A percentile compares a stretch with the other conserved stretches of the same genome.
phyloP scores from a whole-genome alignment of 2,329 filamentous ascomycete genomes.

The Aspergillus flavus region DNA sequence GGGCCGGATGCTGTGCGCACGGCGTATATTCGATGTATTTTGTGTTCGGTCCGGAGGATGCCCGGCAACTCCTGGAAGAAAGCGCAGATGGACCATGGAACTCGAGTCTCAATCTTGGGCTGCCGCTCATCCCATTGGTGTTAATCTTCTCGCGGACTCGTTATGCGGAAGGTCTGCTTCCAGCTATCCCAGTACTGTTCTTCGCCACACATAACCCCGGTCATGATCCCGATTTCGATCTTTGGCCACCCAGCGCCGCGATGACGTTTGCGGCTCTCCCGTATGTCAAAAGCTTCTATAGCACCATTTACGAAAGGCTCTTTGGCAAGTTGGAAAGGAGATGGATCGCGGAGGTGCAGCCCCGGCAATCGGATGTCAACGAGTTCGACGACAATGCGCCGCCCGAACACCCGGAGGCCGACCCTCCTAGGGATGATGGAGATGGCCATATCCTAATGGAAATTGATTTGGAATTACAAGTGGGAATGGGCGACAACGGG shows the following conservation, averaged over 20 bases:
- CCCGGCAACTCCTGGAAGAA: slow-evolving; percentile 54
- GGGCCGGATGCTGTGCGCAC: slow-evolving; percentile 57
- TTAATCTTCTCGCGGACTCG: slow-evolving; percentile 69
- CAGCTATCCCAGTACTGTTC: slow-evolving; percentile 62
- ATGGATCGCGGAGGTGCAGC: slow-evolving; percentile 66
- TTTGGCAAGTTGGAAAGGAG: slow-evolving; percentile 60
- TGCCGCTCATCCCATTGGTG: slow-evolving; percentile 69
- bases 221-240: slow-evolving; percentile 53
- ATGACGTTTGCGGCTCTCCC: slow-evolving; percentile 68
- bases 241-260: slow-evolving; percentile 68
- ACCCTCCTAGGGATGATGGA: slow-evolving; percentile 27
- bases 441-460: slow-evolving; percentile 52
- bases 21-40: slow-evolving; percentile 66
- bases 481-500: slow-evolving; percentile 19
- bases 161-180: slow-evolving; percentile 65
- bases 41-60: slow-evolving; percentile 67
- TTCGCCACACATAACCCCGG: slow-evolving; percentile 51
- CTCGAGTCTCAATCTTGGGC: slow-evolving; percentile 59
- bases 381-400: slow-evolving; percentile 37
- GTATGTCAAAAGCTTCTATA: slow-evolving; percentile 66
- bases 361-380: slow-evolving; percentile 50
- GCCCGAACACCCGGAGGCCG: slow-evolving; percentile 37
- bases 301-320: slow-evolving; percentile 61
- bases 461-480: slow-evolving; percentile 54
- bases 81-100: slow-evolving; percentile 41